A percentile compares a stretch with the other conserved stretches of the same genome.
These are phyloP conservation scores for Ballota nigra DNA, from an alignment of 257 asterid genomes.

Conservation along the genomic window DNA sequence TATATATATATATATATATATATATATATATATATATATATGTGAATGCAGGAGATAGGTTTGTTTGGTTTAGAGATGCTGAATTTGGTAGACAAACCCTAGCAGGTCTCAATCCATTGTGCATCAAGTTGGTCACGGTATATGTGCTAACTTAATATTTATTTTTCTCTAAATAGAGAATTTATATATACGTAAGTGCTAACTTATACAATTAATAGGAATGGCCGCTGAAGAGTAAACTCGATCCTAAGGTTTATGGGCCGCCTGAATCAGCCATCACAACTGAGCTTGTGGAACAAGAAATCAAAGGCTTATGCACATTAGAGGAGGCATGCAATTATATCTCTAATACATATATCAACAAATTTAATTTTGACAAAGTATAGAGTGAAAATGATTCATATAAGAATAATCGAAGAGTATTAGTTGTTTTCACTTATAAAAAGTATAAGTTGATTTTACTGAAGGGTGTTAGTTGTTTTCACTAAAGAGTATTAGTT, in stretches of 20 bases:
- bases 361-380: no score
- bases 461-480: no score
- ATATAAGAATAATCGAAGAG: no score
- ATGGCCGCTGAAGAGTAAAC: slow-evolving; percentile 75
- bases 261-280: slow-evolving; percentile 73
- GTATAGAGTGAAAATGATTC: no score
- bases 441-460: no score
- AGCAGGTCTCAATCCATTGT: slow-evolving; percentile 64
- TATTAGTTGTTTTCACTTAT: no score
- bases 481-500: no score
- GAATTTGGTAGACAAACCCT: slow-evolving; percentile 75
- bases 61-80: slow-evolving; percentile 70
- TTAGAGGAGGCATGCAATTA: slow-evolving; percentile 53
- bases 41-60: slow-evolving; percentile 55
- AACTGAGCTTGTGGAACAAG: slow-evolving; percentile 41
- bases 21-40: no score
- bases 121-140: slow-evolving; percentile 63
- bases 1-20: no score
- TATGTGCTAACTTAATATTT: not conserved
- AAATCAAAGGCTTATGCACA: slow-evolving; percentile 47
- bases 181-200: not conserved
- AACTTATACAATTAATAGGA: slow-evolving; percentile 50
- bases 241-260: slow-evolving; percentile 73
- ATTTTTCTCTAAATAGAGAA: not conserved
- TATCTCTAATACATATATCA: no score